Evolutionary conservation across 2,329 filamentous ascomycete species (phyloP), one percentile per base, ranked within the genome.

Genomic region (Trichoderma guizhouense): DNA sequence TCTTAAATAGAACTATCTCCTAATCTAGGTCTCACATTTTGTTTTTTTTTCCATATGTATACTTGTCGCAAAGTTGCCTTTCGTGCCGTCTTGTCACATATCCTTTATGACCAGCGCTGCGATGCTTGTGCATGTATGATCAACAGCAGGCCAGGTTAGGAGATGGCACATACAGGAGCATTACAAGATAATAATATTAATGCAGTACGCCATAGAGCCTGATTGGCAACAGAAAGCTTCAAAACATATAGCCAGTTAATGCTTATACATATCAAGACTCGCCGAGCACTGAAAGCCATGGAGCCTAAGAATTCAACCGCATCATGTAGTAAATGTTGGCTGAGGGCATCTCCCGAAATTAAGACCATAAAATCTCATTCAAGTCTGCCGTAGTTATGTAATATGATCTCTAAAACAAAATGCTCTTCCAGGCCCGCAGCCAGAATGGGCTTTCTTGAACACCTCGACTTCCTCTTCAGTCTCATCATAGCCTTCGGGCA

Each of bases 31-130:
- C 3, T 21, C 47, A 7, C 21, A 24, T 24, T 6, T 21, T 21
- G 4, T n/a, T 21, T 9, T 0, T 9, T 0, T 53, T 24, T 14
- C 3, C 39, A n/a, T 11, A 12, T 1, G 0, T 53, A 14, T 7
- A 3, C 47, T 51, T 6, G 43, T 51, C n/a, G n/a, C 43, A 24
- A 21, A 51, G 43, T 51, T 39, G 36, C 36, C 8, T 4, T 30
- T 30, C 28, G 28, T 30, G 28, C 28, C n/a, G n/a, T n/a, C 28
- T 30, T 8, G 28, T 30, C 28, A 26, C 26, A 3, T 28, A 28
- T 5, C 28, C 28, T 30, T 30, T 8, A 47, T 47, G 2, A 21
- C 43, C 43, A 47, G 15, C 43, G 43, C 18, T 47, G 8, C n/a
- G 18, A 21, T 47, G 3, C 2, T n/a, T n/a, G 18, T 11, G 11